phyloP scores from a whole-genome alignment of 495 filamentous ascomycete species.

The Pyrenopolyporus hunteri region DNA sequence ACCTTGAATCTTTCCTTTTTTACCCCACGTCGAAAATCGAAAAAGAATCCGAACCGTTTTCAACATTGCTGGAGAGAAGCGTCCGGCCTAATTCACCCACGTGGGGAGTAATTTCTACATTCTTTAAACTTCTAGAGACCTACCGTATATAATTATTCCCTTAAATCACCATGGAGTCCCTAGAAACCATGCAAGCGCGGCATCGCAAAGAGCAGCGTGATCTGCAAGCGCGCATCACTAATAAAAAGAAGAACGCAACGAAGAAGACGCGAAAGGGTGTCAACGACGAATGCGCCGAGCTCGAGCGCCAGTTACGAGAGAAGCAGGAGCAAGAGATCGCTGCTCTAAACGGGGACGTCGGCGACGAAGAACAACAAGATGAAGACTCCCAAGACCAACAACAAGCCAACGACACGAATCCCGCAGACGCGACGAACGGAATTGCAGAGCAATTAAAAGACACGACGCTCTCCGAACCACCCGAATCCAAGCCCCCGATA shows the following conservation, averaged over 20 bases:
- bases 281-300: constrained; percentile 78
- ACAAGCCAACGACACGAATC: constrained; percentile 15
- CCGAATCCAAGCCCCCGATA: constrained; percentile 13
- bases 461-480: constrained; percentile 20
- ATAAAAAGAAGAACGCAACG: constrained; percentile 93
- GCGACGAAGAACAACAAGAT: constrained; percentile 1
- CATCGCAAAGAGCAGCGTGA: constrained; percentile 92
- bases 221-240: constrained; percentile 80
- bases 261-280: constrained; percentile 95
- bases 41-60: neutral
- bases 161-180: constrained; percentile 43
- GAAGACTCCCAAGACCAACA: constrained; percentile 29
- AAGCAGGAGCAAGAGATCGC: constrained; percentile 70
- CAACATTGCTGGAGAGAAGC: no score
- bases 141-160: no score
- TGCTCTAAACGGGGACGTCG: constrained; percentile 54
- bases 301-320: constrained; percentile 72
- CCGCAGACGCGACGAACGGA: constrained; percentile 20
- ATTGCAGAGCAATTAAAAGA: constrained; percentile 29
- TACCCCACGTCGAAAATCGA: constrained; percentile 9
- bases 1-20: neutral
- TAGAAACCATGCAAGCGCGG: constrained; percentile 77
- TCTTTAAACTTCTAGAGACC: no score
- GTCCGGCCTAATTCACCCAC: no score
- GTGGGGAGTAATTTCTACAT: no score